A percentile compares a stretch with the other conserved stretches of the same genome.
phyloP scores from a whole-genome alignment of 495 filamentous ascomycete species.

The Tuber indicum region DNA sequence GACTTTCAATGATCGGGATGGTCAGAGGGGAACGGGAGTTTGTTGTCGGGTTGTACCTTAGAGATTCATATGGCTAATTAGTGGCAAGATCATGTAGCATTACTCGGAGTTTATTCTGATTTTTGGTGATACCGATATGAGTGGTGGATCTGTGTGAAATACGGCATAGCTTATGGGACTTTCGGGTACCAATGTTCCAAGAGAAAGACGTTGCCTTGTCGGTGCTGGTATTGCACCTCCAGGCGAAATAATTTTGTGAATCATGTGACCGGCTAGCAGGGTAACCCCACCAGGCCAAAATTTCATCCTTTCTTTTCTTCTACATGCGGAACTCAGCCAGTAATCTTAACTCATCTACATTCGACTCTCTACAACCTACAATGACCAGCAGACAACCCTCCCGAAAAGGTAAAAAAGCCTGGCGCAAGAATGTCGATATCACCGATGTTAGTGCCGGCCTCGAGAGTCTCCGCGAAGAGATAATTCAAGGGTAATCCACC shows the following conservation, averaged over 20 bases:
- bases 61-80: background rate
- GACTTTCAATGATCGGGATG: background rate
- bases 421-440: constrained; percentile 95
- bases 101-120: background rate
- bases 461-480: constrained; percentile 73
- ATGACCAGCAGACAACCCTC: constrained; percentile 67
- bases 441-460: constrained; percentile 76
- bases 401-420: constrained; percentile 95
- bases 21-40: background rate
- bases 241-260: background rate
- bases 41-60: background rate
- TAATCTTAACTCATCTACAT: constrained; percentile 12
- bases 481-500: constrained; percentile 68
- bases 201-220: background rate
- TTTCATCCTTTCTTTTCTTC: background rate
- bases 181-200: background rate
- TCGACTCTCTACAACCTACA: constrained; percentile 49
- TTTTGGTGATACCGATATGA: background rate
- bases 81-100: background rate
- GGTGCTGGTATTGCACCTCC: background rate
- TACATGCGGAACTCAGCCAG: background rate
- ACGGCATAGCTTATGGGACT: background rate
- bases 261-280: background rate
- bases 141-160: background rate
- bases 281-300: background rate